phyloP scores from a whole-genome alignment of 2,329 filamentous ascomycete genomes.

The Colletotrichum limetticola region DNA sequence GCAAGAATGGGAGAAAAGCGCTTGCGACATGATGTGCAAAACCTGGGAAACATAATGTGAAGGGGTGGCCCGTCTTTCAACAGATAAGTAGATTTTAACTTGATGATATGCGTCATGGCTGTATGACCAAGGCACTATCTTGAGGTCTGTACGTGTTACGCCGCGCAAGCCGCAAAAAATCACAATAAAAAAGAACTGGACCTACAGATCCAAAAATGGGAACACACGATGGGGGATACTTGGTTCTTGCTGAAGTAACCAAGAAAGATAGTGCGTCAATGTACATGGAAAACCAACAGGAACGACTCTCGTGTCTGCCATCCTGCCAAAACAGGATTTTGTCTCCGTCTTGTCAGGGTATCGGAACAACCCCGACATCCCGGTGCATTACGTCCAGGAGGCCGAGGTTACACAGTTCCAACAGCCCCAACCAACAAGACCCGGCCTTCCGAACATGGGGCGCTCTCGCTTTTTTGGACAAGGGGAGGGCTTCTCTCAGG shows the following conservation, averaged over 20 bases:
- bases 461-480: neutral
- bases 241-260: neutral
- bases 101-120: neutral
- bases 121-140: neutral
- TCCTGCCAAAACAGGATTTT: neutral
- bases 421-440: neutral
- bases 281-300: neutral
- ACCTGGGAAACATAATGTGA: neutral
- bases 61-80: neutral
- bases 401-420: constrained; percentile 16
- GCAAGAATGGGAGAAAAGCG: neutral
- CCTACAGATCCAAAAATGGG: neutral
- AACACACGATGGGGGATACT: neutral
- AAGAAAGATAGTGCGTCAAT: neutral
- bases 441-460: neutral
- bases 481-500: neutral
- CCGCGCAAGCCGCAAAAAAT: neutral
- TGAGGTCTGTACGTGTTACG: neutral
- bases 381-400: constrained; percentile 13
- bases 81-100: neutral
- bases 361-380: constrained; percentile 13
- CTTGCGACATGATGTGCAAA: constrained; percentile 1
- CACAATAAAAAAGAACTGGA: neutral
- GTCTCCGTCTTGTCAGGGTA: neutral
- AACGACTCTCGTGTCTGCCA: neutral